phyloP scores from a whole-genome alignment of 2,329 filamentous ascomycete species.

The Xylariaceae sp. region DNA sequence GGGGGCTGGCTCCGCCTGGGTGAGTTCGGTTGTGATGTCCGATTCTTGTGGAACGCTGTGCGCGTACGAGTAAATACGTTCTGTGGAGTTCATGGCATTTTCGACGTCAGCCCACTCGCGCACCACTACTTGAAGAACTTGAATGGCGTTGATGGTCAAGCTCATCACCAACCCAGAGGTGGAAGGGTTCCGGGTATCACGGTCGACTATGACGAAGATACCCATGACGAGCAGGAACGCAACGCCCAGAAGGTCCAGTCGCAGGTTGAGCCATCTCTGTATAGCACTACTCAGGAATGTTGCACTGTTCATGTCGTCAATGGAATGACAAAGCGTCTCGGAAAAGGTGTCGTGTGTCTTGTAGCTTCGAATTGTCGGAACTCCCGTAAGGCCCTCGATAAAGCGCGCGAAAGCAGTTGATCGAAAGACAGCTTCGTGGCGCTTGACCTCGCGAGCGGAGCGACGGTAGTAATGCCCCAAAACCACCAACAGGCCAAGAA shows the following conservation, averaged over 20 bases:
- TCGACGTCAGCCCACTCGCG: conserved; percentile 65
- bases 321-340: conserved; percentile 44
- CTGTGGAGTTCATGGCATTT: conserved; percentile 67
- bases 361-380: conserved; percentile 61
- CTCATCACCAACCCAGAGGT: conserved; percentile 63
- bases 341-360: conserved; percentile 54
- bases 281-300: conserved; percentile 66
- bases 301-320: conserved; percentile 64
- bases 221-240: conserved; percentile 58
- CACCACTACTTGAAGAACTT: conserved; percentile 65
- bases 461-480: conserved; percentile 61
- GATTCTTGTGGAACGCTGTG: conserved; percentile 56
- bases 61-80: conserved; percentile 63
- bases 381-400: conserved; percentile 58
- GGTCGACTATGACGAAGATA: conserved; percentile 61
- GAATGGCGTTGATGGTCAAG: conserved; percentile 62
- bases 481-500: conserved; percentile 56
- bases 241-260: conserved; percentile 59
- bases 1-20: conserved; percentile 23
- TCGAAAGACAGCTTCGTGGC: conserved; percentile 62
- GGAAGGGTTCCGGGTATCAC: conserved; percentile 57
- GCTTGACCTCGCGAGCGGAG: conserved; percentile 64
- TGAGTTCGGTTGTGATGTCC: background rate
- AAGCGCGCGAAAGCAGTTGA: conserved; percentile 62
- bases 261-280: conserved; percentile 62